These are phyloP conservation scores for Mrakia hoshinonis DNA, from an alignment of 768 basidiomycete genomes.

Conservation along the genomic window DNA sequence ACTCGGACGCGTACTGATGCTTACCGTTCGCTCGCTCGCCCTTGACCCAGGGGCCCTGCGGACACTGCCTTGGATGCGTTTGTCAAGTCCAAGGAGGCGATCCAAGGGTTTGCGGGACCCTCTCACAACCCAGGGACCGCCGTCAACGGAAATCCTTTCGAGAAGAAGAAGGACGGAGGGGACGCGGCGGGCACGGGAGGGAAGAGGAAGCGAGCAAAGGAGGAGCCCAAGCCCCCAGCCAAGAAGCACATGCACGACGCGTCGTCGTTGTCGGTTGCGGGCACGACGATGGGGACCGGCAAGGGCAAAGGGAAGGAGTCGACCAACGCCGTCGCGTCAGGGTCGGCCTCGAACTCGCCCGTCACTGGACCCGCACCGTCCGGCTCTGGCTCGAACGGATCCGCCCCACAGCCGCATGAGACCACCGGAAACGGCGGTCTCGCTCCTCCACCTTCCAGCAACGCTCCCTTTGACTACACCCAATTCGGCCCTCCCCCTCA, in stretches of 20 bases:
- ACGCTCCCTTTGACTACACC: no score
- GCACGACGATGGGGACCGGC: background rate
- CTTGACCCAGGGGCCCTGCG: slow-evolving; percentile 12
- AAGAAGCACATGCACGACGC: slow-evolving; percentile 16
- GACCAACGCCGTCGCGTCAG: slow-evolving; percentile 2
- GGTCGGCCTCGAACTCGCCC: background rate
- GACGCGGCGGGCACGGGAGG: background rate
- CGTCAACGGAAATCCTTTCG: background rate
- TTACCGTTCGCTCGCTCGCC: background rate
- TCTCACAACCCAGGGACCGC: background rate
- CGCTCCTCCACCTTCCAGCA: background rate
- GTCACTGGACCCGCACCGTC: background rate
- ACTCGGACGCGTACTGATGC: background rate
- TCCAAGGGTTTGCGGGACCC: slow-evolving; percentile 13
- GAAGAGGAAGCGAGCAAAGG: slow-evolving; percentile 18
- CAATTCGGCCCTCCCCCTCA: background rate
- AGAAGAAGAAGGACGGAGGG: background rate
- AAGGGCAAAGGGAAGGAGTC: slow-evolving; percentile 4
- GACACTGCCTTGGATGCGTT: slow-evolving; percentile 26
- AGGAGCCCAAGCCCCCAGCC: background rate
- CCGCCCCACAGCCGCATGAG: no score
- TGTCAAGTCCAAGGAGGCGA: slow-evolving; percentile 23
- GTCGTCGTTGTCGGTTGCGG: background rate
- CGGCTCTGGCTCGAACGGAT: no score
- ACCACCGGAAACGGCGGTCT: background rate